phyloP scores from a whole-genome alignment of 2,329 filamentous ascomycete species.

The Stagonosporopsis vannaccii region DNA sequence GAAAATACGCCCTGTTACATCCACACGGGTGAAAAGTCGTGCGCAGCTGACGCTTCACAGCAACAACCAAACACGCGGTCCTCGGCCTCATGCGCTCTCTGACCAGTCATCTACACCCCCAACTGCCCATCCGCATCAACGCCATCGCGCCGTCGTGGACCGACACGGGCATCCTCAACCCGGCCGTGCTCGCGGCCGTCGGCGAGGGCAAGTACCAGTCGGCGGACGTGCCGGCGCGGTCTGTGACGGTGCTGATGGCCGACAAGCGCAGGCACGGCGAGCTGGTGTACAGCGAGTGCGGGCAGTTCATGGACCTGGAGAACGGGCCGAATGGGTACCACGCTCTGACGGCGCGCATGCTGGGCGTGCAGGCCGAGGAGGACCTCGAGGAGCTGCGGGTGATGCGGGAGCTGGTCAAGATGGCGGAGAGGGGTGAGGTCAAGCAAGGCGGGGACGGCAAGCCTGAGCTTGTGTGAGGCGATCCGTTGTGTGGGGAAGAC shows the following conservation, averaged over 20 bases:
- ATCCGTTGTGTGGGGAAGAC: background rate
- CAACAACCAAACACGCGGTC: slow-evolving; percentile 43
- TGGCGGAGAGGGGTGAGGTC: background rate
- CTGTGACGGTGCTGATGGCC: slow-evolving; percentile 37
- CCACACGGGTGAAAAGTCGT: too few relatives aligned
- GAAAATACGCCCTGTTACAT: too few relatives aligned
- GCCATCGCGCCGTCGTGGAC: slow-evolving; percentile 45
- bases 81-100: slow-evolving; percentile 41
- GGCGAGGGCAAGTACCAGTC: slow-evolving; percentile 30
- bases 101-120: slow-evolving; percentile 26
- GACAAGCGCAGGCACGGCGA: slow-evolving; percentile 35
- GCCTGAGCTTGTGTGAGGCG: too few relatives aligned
- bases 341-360: slow-evolving; percentile 26
- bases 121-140: slow-evolving; percentile 43
- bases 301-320: slow-evolving; percentile 39
- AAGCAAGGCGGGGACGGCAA: background rate
- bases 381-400: slow-evolving; percentile 14
- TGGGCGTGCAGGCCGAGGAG: slow-evolving; percentile 15
- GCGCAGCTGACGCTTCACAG: slow-evolving; percentile 19
- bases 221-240: slow-evolving; percentile 36
- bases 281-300: slow-evolving; percentile 36
- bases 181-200: slow-evolving; percentile 19
- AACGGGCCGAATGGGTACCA: slow-evolving; percentile 34
- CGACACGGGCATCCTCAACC: slow-evolving; percentile 34
- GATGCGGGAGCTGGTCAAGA: slow-evolving; percentile 5